phyloP scores from a whole-genome alignment of 2,329 filamentous ascomycete species.

The Verticillium albo-atrum region DNA sequence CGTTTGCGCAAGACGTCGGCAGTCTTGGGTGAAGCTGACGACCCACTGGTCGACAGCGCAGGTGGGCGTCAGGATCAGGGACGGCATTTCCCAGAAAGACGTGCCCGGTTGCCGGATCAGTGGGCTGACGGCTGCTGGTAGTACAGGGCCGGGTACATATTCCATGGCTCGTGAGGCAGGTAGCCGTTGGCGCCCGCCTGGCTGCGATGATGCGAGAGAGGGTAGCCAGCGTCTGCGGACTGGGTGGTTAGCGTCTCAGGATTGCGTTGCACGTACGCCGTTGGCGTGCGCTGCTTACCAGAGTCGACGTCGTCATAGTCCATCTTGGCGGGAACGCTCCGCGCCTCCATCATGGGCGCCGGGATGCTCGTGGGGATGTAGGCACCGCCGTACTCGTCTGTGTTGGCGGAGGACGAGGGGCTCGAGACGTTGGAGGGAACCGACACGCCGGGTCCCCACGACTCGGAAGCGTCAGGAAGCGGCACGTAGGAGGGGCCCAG shows the following conservation, averaged over 20 bases:
- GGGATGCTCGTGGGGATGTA: constrained; percentile 48
- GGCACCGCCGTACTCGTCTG: constrained; percentile 40
- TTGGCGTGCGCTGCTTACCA: constrained; percentile 6
- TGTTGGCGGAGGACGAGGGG: constrained; percentile 42
- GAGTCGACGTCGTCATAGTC: constrained; percentile 30
- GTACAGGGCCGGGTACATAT: constrained; percentile 12
- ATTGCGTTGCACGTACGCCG: constrained; percentile 12
- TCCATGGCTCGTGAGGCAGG: constrained; percentile 15
- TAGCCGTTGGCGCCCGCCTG: constrained; percentile 11
- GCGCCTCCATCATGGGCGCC: constrained; percentile 33
- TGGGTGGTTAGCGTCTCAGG: constrained; percentile 22
- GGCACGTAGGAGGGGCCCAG: constrained; percentile 34
- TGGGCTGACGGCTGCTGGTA: constrained; percentile 26
- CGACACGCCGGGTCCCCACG: constrained; percentile 40
- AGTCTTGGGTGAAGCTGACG: constrained; percentile 28
- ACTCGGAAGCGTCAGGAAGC: constrained; percentile 38
- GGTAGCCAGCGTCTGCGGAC: constrained; percentile 25
- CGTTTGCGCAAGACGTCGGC: constrained; percentile 24
- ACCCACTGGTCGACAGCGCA: constrained; percentile 28
- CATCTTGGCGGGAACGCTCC: constrained; percentile 30
- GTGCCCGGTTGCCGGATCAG: constrained; percentile 19
- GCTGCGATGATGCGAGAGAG: constrained; percentile 20
- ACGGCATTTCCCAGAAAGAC: constrained; percentile 24
- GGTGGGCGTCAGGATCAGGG: constrained; percentile 22
- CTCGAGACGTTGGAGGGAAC: constrained; percentile 46